These are phyloP conservation scores for Didymella exigua DNA, from an alignment of 2,329 filamentous ascomycete species.

Conservation along the genomic window DNA sequence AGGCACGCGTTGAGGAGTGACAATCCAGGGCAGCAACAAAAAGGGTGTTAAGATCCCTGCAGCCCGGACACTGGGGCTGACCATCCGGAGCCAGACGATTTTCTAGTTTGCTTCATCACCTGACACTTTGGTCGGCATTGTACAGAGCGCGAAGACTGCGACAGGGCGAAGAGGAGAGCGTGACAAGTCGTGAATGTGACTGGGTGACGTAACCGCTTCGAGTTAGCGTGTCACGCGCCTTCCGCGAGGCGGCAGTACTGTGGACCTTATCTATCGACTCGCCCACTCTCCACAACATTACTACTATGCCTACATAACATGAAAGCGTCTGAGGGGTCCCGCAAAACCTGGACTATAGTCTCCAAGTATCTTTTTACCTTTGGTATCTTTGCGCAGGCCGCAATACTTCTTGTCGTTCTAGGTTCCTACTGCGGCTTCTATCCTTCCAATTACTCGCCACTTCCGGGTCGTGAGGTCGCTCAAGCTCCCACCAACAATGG, in stretches of 20 bases:
- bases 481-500: slow-evolving; percentile 14
- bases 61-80: neutral
- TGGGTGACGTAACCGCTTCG: slow-evolving; percentile 10
- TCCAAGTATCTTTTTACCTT: slow-evolving; percentile 21
- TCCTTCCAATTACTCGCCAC: slow-evolving; percentile 13
- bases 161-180: neutral
- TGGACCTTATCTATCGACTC: slow-evolving; percentile 19
- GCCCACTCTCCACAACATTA: slow-evolving; percentile 15
- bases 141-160: neutral
- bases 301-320: slow-evolving; percentile 29
- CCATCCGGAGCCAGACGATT: neutral
- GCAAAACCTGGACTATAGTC: slow-evolving; percentile 21
- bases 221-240: slow-evolving; percentile 13
- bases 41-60: neutral
- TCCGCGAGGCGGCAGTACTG: slow-evolving; percentile 3
- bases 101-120: neutral
- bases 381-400: slow-evolving; percentile 31
- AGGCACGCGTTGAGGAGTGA: neutral
- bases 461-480: slow-evolving; percentile 9
- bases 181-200: slow-evolving; percentile 7
- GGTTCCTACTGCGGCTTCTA: slow-evolving; percentile 20
- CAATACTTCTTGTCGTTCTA: slow-evolving; percentile 24
- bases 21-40: neutral
- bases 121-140: neutral
- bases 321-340: slow-evolving; percentile 18